Conservation (phyloP, 2,329 filamentous ascomycete species). For the Neocucurbitaria cava region DNA sequence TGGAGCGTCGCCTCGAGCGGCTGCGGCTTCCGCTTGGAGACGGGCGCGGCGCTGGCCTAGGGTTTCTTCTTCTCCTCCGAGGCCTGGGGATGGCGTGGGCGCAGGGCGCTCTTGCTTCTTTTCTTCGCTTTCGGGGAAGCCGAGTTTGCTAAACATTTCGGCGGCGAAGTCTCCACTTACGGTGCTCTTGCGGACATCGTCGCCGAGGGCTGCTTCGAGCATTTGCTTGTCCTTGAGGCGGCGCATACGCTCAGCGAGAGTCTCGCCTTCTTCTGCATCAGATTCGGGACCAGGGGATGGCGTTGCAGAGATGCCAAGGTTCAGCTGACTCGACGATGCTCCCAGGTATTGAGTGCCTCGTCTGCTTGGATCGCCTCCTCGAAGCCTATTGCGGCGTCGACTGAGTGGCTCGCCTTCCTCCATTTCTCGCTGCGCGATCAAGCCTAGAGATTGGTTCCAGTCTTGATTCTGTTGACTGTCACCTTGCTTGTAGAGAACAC, state of each 20-base stretch:
- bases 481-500: conserved; percentile 69
- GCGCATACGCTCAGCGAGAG: conserved; percentile 69
- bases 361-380: conserved; percentile 60
- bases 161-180: conserved; percentile 71
- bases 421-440: conserved; percentile 81
- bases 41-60: conserved; percentile 78
- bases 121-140: conserved; percentile 28
- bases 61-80: conserved; percentile 73
- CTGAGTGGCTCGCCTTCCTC: conserved; percentile 94
- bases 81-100: conserved; percentile 24
- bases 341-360: conserved; percentile 21
- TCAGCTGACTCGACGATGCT: conserved; percentile 31
- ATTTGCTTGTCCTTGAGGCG: conserved; percentile 68
- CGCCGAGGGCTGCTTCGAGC: conserved; percentile 51
- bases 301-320: conserved; percentile 36
- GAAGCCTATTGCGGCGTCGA: conserved; percentile 75
- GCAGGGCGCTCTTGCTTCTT: conserved; percentile 37
- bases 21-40: conserved; percentile 74
- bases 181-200: conserved; percentile 54
- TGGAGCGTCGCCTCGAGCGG: conserved; percentile 52
- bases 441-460: conserved; percentile 70
- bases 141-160: conserved; percentile 66
- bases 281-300: conserved; percentile 36
- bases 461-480: conserved; percentile 51
- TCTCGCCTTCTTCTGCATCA: conserved; percentile 63